These are phyloP conservation scores for Aspergillus fumigatus DNA, from an alignment of 2,329 filamentous ascomycete species.

Conservation along the genomic window DNA sequence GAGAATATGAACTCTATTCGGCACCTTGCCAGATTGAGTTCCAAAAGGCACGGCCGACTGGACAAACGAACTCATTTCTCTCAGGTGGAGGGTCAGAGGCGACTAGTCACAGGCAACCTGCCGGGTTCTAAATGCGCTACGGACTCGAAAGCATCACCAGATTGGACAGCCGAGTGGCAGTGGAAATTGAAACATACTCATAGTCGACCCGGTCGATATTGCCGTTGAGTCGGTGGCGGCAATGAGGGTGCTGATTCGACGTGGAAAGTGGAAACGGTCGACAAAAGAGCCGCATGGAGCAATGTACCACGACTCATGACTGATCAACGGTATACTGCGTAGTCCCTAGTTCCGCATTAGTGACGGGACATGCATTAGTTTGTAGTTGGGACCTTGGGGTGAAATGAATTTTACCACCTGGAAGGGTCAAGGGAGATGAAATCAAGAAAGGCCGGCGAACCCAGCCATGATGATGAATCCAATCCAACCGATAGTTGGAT, in stretches of 20 bases:
- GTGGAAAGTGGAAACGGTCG: not conserved
- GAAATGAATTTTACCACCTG: not conserved
- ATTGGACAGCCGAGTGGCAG: not conserved
- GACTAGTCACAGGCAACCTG: not conserved
- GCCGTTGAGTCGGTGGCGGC: not conserved
- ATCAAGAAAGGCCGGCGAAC: not conserved
- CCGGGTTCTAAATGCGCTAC: not conserved
- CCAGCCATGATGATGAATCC: not conserved
- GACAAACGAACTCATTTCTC: slow-evolving; percentile 1
- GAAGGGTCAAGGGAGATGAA: too few species aligned
- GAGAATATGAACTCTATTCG: not conserved
- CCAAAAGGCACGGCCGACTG: not conserved
- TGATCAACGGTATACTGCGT: not conserved
- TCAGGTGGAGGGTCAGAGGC: not conserved
- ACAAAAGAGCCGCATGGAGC: not conserved
- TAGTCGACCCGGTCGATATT: not conserved
- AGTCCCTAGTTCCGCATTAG: not conserved
- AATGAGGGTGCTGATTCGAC: not conserved
- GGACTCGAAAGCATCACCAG: not conserved
- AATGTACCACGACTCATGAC: not conserved
- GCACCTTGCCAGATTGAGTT: not conserved
- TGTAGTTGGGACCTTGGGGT: not conserved
- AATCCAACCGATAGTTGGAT: not conserved
- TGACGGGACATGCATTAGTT: not conserved
- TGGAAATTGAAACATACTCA: not conserved